Conservation (phyloP, 1,284 basidiomycete species). For the Ceratobasidium sp. region DNA sequence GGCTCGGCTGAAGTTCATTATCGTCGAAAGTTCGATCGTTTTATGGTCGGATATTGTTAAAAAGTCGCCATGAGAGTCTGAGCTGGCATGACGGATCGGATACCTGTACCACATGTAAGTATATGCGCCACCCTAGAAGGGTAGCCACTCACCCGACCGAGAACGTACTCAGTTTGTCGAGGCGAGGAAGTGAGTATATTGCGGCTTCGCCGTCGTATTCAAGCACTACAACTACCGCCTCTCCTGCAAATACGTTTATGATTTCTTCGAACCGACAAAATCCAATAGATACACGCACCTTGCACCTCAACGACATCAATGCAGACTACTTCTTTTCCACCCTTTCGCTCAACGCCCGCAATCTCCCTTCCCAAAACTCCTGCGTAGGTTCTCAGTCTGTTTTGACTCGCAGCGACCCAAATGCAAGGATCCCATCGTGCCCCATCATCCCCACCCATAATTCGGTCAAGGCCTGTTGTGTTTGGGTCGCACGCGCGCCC, state of each 20-base stretch:
- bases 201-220: conserved; percentile 68
- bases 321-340: conserved; percentile 66
- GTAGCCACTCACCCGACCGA: conserved; percentile 55
- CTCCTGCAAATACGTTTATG: conserved; percentile 59
- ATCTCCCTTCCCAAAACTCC: conserved; percentile 28
- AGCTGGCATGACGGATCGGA: conserved; percentile 26
- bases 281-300: conserved; percentile 58
- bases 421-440: conserved; percentile 53
- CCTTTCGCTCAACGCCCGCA: conserved; percentile 64
- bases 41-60: conserved; percentile 23
- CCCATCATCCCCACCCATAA: conserved; percentile 54
- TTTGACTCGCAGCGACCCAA: conserved; percentile 68
- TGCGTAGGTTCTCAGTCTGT: conserved; percentile 64
- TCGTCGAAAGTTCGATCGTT: background rate
- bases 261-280: background rate
- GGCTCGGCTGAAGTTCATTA: conserved; percentile 40
- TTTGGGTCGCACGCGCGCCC: conserved; percentile 66
- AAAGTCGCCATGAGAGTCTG: conserved; percentile 14
- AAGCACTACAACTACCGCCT: conserved; percentile 72
- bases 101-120: conserved; percentile 24
- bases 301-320: conserved; percentile 69
- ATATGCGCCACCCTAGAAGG: background rate
- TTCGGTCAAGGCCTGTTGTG: conserved; percentile 58
- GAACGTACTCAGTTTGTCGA: conserved; percentile 69
- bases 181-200: conserved; percentile 77